phyloP scores from a whole-genome alignment of 768 basidiomycete genomes.

The Agrocybe pediades region DNA sequence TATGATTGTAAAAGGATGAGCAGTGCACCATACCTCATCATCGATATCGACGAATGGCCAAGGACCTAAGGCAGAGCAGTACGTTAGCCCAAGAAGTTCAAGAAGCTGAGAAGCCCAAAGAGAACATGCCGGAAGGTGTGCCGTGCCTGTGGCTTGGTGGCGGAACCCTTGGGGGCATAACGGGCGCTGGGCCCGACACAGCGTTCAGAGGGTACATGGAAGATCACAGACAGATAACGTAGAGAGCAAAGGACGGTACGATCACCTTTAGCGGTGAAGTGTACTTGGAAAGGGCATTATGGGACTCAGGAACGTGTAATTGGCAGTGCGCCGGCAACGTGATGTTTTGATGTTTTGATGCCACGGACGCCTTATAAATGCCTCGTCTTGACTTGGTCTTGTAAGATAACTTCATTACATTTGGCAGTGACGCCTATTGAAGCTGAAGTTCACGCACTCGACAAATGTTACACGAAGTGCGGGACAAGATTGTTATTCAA shows the following conservation, averaged over 20 bases:
- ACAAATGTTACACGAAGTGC: too few species aligned
- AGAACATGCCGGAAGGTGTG: constrained; percentile 38
- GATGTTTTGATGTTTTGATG: too few species aligned
- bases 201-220: constrained; percentile 7
- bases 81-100: not conserved
- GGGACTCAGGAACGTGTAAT: not conserved
- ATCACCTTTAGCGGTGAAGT: not conserved
- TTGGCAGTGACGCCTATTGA: too few species aligned
- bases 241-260: not conserved
- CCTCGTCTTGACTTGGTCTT: too few species aligned
- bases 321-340: not conserved
- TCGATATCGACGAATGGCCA: constrained; percentile 40
- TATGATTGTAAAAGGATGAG: not conserved
- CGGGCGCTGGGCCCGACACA: constrained; percentile 1
- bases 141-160: constrained; percentile 39
- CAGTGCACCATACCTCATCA: constrained; percentile 21
- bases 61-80: constrained; percentile 23
- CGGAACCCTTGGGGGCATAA: constrained; percentile 27
- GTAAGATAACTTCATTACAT: too few species aligned
- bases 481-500: too few species aligned
- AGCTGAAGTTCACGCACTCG: too few species aligned
- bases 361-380: too few species aligned
- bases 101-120: constrained; percentile 9
- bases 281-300: not conserved
- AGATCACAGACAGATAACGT: not conserved